phyloP scores from a whole-genome alignment of 345 rosid genomes.

The Geranium rotundifolium region DNA sequence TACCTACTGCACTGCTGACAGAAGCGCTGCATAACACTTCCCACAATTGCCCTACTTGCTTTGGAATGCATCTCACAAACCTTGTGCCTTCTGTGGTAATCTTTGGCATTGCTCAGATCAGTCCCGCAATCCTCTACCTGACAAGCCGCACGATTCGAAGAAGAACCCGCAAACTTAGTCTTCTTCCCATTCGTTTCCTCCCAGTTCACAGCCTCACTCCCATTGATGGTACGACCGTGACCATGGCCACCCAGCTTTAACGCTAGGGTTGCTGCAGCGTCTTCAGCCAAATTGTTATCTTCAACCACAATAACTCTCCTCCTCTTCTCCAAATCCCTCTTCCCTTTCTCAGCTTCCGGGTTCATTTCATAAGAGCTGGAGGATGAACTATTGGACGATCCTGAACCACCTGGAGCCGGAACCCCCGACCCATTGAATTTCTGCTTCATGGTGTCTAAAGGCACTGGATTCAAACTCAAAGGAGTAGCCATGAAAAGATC shows the following conservation, averaged over 20 bases:
- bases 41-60: constrained; percentile 76
- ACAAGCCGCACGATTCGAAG: constrained; percentile 60
- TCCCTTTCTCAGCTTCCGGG: constrained; percentile 31
- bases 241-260: constrained; percentile 70
- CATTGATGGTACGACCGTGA: constrained; percentile 19
- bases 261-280: constrained; percentile 35
- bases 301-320: constrained; percentile 62
- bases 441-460: constrained; percentile 27
- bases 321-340: constrained; percentile 57
- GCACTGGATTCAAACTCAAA: constrained; percentile 43
- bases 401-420: constrained; percentile 47
- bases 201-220: constrained; percentile 42
- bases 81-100: constrained; percentile 92
- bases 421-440: constrained; percentile 28
- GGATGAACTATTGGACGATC: constrained; percentile 72
- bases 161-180: constrained; percentile 46
- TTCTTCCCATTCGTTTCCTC: constrained; percentile 58
- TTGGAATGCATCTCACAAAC: constrained; percentile 97
- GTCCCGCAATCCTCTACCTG: constrained; percentile 93
- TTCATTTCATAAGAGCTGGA: constrained; percentile 79
- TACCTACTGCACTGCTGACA: constrained; percentile 99
- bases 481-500: constrained; percentile 81
- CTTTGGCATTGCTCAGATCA: constrained; percentile 87
- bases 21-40: constrained; percentile 86
- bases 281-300: constrained; percentile 35